A percentile compares a stretch with the other conserved stretches of the same genome.
phyloP scores from a whole-genome alignment of 768 basidiomycete species.

The Rhizopogon roseolus region DNA sequence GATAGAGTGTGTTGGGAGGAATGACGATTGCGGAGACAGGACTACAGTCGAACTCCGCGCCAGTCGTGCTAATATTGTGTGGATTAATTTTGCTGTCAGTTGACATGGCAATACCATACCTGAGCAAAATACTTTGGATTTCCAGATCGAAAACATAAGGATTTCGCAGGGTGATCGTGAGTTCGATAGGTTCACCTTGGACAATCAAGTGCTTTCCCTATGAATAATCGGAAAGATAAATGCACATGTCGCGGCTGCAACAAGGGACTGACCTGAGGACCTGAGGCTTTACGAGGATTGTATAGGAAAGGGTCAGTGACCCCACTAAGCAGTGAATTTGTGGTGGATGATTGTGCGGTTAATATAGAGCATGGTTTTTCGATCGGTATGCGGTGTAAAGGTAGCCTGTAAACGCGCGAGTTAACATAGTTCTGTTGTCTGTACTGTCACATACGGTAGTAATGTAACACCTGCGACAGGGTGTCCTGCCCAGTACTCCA shows the following conservation, averaged over 20 bases:
- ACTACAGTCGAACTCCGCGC: slow-evolving; percentile 67
- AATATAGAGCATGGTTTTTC: slow-evolving; percentile 66
- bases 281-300: slow-evolving; percentile 69
- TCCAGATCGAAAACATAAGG: slow-evolving; percentile 92
- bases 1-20: slow-evolving; percentile 71
- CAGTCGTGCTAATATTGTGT: slow-evolving; percentile 60
- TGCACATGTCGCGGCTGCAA: not conserved
- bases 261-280: slow-evolving; percentile 47
- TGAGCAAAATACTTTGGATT: slow-evolving; percentile 72
- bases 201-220: slow-evolving; percentile 66
- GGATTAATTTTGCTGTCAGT: not conserved
- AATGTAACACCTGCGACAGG: slow-evolving; percentile 78
- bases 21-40: slow-evolving; percentile 55
- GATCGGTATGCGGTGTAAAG: slow-evolving; percentile 63
- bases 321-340: slow-evolving; percentile 49
- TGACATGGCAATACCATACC: slow-evolving; percentile 40
- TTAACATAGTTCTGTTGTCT: slow-evolving; percentile 2
- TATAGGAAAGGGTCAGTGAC: slow-evolving; percentile 83
- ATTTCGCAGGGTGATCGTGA: slow-evolving; percentile 83
- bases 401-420: slow-evolving; percentile 42
- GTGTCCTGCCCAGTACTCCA: slow-evolving; percentile 86
- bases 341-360: slow-evolving; percentile 32
- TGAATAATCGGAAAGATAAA: not conserved
- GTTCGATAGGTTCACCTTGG: slow-evolving; percentile 78
- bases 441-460: slow-evolving; percentile 51